Conservation (phyloP, 2,329 filamentous ascomycete genomes). For the Coniosporium tulheliwenetii region DNA sequence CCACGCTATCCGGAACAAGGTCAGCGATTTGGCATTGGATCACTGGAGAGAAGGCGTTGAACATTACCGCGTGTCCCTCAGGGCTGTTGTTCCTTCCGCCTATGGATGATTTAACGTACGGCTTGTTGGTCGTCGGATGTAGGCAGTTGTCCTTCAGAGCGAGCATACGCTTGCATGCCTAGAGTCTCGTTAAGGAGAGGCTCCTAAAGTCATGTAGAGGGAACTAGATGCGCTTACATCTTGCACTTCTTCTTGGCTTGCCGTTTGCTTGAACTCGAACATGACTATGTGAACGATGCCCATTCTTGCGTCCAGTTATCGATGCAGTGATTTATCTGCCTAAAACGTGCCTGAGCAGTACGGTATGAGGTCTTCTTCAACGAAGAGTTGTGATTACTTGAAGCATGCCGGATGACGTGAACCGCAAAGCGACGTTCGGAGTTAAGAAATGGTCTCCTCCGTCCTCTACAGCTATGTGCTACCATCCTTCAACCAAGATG, state of each 20-base stretch:
- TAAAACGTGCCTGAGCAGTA: no score
- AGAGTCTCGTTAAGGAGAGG: neutral
- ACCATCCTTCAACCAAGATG: no score
- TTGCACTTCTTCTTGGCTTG: slow-evolving; percentile 33
- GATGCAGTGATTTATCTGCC: neutral
- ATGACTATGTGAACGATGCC: slow-evolving; percentile 52
- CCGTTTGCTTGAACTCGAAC: slow-evolving; percentile 45
- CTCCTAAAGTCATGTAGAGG: slow-evolving; percentile 1
- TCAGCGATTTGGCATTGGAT: neutral
- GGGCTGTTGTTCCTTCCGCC: slow-evolving; percentile 48
- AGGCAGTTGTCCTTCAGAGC: slow-evolving; percentile 42
- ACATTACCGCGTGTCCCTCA: slow-evolving; percentile 42
- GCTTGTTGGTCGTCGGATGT: slow-evolving; percentile 39
- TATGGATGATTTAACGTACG: slow-evolving; percentile 43
- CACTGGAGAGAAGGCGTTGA: neutral
- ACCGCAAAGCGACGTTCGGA: no score
- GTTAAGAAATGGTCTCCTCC: no score
- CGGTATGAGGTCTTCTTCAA: no score
- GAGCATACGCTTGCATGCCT: slow-evolving; percentile 43
- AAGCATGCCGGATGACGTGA: no score
- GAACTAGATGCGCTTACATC: slow-evolving; percentile 29
- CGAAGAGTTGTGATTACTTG: no score
- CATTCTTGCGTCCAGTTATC: slow-evolving; percentile 29
- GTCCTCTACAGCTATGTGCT: no score
- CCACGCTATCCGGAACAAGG: slow-evolving; percentile 29